Conservation (phyloP, 2,329 filamentous ascomycete species). For the Dactylella cylindrospora region DNA sequence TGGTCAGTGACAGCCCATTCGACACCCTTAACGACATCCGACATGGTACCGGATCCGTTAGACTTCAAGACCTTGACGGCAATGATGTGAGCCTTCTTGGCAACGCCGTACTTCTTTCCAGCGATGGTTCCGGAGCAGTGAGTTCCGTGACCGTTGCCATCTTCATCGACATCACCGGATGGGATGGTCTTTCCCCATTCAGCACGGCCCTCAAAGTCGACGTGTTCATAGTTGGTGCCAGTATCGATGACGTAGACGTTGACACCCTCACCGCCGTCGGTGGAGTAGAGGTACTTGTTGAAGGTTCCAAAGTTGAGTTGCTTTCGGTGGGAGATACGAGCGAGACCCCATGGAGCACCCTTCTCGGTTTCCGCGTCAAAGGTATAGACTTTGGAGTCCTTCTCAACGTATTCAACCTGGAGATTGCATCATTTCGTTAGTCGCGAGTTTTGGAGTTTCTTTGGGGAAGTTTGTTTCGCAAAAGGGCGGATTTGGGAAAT, state of each 20-base stretch:
- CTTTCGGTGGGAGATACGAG: slow-evolving; percentile 93
- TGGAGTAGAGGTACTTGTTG: slow-evolving; percentile 96
- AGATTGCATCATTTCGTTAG: slow-evolving; percentile 19
- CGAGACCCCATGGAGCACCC: slow-evolving; percentile 96
- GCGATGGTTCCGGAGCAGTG: slow-evolving; percentile 98
- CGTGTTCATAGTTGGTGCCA: slow-evolving; percentile 88
- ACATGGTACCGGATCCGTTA: slow-evolving; percentile 97
- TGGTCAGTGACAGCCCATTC: slow-evolving; percentile 88
- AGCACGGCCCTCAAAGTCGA: slow-evolving; percentile 95
- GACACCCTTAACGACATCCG: slow-evolving; percentile 96
- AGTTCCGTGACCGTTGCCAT: slow-evolving; percentile 97
- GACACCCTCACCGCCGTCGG: slow-evolving; percentile 90
- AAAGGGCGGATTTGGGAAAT: not conserved
- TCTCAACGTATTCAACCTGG: slow-evolving; percentile 95
- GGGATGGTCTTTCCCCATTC: slow-evolving; percentile 98
- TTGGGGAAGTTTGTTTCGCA: not conserved
- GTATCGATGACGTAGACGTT: slow-evolving; percentile 99
- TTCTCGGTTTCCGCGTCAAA: slow-evolving; percentile 73
- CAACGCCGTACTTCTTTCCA: slow-evolving; percentile 98
- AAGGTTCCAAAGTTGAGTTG: slow-evolving; percentile 84
- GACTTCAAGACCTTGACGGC: slow-evolving; percentile 98
- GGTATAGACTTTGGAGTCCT: slow-evolving; percentile 87
- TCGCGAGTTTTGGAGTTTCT: not conserved
- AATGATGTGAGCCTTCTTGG: slow-evolving; percentile 96
- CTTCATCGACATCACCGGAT: slow-evolving; percentile 74